These are phyloP conservation scores for Malus hybrid DNA, from an alignment of 331 rosid species.

Conservation along the genomic window DNA sequence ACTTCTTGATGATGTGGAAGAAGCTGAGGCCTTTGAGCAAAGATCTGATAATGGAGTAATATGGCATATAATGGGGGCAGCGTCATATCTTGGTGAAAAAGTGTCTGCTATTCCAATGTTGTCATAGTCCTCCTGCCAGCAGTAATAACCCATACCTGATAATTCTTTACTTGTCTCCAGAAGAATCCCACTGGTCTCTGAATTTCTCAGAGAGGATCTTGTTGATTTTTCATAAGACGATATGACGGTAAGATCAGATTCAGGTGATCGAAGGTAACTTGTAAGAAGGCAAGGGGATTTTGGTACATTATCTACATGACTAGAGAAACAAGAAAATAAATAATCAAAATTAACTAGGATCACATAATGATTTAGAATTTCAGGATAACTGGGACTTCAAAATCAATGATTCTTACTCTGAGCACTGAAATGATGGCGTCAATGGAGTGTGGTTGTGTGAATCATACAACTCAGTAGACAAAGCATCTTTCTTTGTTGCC, in stretches of 20 bases:
- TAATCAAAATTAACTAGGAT: slow-evolving; percentile 2
- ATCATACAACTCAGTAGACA: slow-evolving; percentile 7
- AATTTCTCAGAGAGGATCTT: slow-evolving; percentile 9
- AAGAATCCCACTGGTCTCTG: slow-evolving; percentile 8
- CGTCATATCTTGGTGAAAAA: slow-evolving; percentile 20
- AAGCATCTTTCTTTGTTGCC: slow-evolving; percentile 22
- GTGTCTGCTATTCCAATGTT: slow-evolving; percentile 14
- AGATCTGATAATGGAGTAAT: slow-evolving; percentile 22
- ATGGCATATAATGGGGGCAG: slow-evolving; percentile 4
- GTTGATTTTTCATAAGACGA: slow-evolving; percentile 17
- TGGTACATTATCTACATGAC: slow-evolving; percentile 37
- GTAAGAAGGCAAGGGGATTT: slow-evolving; percentile 23
- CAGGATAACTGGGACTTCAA: neutral
- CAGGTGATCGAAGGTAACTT: slow-evolving; percentile 25
- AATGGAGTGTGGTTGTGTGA: slow-evolving; percentile 27
- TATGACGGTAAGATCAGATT: slow-evolving; percentile 22
- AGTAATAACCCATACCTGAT: slow-evolving; percentile 10
- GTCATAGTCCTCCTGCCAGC: slow-evolving; percentile 15
- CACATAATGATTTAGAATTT: neutral
- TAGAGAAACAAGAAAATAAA: slow-evolving; percentile 12
- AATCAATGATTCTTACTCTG: slow-evolving; percentile 36
- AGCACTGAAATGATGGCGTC: slow-evolving; percentile 40
- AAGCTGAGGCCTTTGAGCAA: slow-evolving; percentile 8
- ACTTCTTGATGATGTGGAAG: slow-evolving; percentile 18
- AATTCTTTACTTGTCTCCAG: slow-evolving; percentile 19